Evolutionary conservation across 805 yeast genomes (phyloP), one percentile per base, ranked within the genome.

Genomic region (Wickerhamiella nectarea): DNA sequence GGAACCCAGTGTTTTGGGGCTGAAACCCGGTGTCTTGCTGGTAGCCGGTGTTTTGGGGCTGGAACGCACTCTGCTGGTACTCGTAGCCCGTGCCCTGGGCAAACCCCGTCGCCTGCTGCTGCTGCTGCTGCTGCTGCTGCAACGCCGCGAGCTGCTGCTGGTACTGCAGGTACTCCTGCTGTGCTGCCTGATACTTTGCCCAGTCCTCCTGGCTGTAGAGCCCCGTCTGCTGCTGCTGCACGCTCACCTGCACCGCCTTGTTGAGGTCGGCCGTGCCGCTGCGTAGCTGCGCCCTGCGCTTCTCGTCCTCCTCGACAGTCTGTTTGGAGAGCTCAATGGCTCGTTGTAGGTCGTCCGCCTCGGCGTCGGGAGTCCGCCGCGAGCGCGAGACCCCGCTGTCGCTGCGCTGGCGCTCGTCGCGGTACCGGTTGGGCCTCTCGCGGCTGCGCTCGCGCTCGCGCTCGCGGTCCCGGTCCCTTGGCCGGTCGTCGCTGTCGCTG

Each of bases 301-400:
- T 67, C 49, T 76, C 81, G 52, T 86, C 95, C 49, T 82, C 87
- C 50, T 80, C 86, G 1, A 94, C 95, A 1, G 94, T 83, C 53
- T 69, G 60, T 55, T 75, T 73, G 42, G 93, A 80, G 56, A 79
- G 80, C 52, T 81, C 94, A 43, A 89, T 65, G 0, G 95, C 96
- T 38, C 70, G 70, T 60, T 76, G 78, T 51, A 89, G 64, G 43
- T 84, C 95, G 54, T 85, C 95, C 48, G 72, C 55, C 6, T 45
- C 52, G 70, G 38, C 46, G 10, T 22, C 48, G 17, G 38, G 39
- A 12, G 44, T 34, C n/a, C 40, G 38, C 20, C 43, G 39, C 34
- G 36, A 31, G 22, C 31, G 25, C 11, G 45, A 34, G 41, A 33
- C 45, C 25, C 48, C 25, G 39, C 48, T 31, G 34, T 46, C 38